Conservation (phyloP, 345 rosid species). For the Gossypium raimondii region DNA sequence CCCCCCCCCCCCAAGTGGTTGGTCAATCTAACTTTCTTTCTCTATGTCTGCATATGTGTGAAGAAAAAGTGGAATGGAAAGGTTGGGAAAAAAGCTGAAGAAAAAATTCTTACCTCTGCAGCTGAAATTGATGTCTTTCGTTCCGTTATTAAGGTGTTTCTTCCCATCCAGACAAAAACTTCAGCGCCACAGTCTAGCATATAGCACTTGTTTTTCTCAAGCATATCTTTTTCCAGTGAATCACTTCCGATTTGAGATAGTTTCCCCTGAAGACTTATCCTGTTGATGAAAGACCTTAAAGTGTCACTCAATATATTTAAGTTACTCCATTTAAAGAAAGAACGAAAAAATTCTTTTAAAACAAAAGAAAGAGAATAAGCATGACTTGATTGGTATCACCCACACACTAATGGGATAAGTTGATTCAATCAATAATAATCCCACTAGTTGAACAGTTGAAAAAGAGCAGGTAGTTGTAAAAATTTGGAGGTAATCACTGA, state of each 20-base stretch:
- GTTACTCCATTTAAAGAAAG: neutral
- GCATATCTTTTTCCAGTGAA: conserved; percentile 50
- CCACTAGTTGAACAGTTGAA: neutral
- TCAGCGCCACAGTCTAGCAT: conserved; percentile 66
- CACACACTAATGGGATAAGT: neutral
- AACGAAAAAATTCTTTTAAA: neutral
- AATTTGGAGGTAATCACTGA: neutral
- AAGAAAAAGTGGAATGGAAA: neutral
- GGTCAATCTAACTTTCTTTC: neutral
- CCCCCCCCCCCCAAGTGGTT: neutral
- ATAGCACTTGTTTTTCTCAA: conserved; percentile 66
- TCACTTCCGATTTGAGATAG: conserved; percentile 42
- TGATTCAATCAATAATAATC: neutral
- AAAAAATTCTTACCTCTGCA: conserved; percentile 51
- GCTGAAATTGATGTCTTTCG: conserved; percentile 65
- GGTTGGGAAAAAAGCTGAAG: neutral
- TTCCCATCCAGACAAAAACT: conserved; percentile 86
- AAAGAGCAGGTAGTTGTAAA: neutral
- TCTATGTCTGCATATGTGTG: neutral
- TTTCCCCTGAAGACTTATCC: conserved; percentile 58
- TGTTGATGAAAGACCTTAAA: conserved; percentile 28
- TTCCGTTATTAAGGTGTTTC: conserved; percentile 56
- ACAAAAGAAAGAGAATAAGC: neutral
- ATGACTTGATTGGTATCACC: neutral
- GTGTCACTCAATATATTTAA: conserved; percentile 11